Evolutionary conservation across 1,284 basidiomycete genomes (phyloP), one percentile per base, ranked within the genome.

Genomic region (Malassezia sympodialis): DNA sequence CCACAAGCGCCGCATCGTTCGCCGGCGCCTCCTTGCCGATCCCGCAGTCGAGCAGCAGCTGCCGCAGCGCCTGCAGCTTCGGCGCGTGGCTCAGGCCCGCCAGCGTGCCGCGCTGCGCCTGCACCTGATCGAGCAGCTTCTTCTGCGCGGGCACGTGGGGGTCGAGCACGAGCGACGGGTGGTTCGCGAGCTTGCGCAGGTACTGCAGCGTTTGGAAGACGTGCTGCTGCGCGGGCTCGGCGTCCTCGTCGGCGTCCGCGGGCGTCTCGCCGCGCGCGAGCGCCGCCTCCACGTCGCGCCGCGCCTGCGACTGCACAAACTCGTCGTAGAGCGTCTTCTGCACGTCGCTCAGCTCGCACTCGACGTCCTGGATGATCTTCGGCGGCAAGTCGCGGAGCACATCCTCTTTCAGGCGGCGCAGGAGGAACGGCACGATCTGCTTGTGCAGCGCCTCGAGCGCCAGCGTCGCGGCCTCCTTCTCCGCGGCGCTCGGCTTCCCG

Each of bases 341-440:
- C 28, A 71, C 58, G 15, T 65, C 63, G 0, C 91, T 96, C 2
- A 99, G 80, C 70, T 98, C 93, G 79, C 93, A 96, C 72, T 96
- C 94, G 76, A 98, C 96, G 74, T 99, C 94, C 76, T 99, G 94
- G 61, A 99, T 98, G 75, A 99, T 99, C 79, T 99, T 98, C 2
- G 94, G 94, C 0, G 94, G 94, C 2, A 99, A 80, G 73, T 99
- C 94, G 66, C 90, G 79, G 58, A 99, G 79, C 21, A 98, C 94
- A 70, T 99, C 91, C 76, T 99, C 94, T 75, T 99, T 99, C 68
- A 99, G 78, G 19, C 94, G 84, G 48, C 94, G 87, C 26, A 99
- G 81, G 27, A 99, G 78, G 83, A 99, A 99, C 0, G 94, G 94
- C n/a, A 98, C 78, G 26, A 98, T 93, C 79, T 99, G 94, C 77